Evolutionary conservation across 768 basidiomycete species (phyloP), one percentile per base, ranked within the genome.

Genomic region (Pilatotrama ljubarskyi): DNA sequence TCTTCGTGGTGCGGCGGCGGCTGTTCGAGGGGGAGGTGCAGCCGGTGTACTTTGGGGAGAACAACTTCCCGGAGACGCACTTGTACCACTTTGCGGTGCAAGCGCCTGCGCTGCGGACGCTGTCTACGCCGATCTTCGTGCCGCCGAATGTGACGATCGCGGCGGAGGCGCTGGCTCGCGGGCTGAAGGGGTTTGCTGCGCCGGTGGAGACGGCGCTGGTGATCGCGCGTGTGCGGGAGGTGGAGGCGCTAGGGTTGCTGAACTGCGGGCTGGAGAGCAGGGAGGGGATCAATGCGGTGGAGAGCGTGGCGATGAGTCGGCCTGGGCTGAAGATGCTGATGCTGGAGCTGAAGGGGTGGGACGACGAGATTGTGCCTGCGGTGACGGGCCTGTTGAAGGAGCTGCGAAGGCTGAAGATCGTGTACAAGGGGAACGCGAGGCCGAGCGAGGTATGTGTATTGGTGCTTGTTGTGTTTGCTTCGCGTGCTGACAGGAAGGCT

Each of bases 351-450:
- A 51, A 55, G 55, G 68, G 69, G 52, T 82, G 81, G 81, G 80
- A 81, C 57, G 71, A 77, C 41, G 80, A 82, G 61, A 73, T 81
- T 8, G 63, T 82, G 18, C 73, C 78, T 38, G 79, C 78, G 5
- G 63, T 79, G 22, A 70, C 71, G n/a, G 66, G 70, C 44, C 72
- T 78, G 38, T 79, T 81, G 56, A 60, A 55, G 9, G 57, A 65
- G 10, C 63, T 82, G 6, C 68, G 70, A n/a, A 72, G 73, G 40
- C 69, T 82, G 18, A 74, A 75, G 61, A 70, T 82, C 61, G 71
- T 70, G 58, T 82, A 75, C 65, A 74, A 67, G 32, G 61, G 61
- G 14, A 63, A 66, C n/a, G 72, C 68, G 0, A 68, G 71, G 22
- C 78, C 80, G 9, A 68, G 72, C 24, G 80, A 82, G 69, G 80